Percentiles rank a stretch among this genome's conserved stretches.
Conservation (phyloP, 768 basidiomycete genomes). For the Mycena floridula region DNA sequence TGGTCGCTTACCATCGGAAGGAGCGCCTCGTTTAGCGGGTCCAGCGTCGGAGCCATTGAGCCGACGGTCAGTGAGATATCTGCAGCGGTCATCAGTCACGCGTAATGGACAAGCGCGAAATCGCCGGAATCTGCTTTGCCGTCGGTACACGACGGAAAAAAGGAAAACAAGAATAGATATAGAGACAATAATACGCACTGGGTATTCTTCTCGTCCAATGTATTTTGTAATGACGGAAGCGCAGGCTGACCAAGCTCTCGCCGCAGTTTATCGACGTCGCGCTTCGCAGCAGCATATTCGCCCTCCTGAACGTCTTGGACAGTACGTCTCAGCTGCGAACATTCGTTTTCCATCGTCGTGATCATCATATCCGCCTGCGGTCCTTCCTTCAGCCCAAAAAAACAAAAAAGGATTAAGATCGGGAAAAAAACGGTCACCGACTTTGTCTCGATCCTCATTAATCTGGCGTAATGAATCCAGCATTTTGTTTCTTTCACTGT, state of each 20-base stretch:
- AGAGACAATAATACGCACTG: slow-evolving; percentile 43
- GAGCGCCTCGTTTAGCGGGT: slow-evolving; percentile 15
- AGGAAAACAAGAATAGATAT: no score
- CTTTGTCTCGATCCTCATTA: slow-evolving; percentile 82
- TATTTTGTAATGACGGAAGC: slow-evolving; percentile 64
- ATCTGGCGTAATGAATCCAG: slow-evolving; percentile 33
- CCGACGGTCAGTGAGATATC: slow-evolving; percentile 60
- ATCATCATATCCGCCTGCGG: neutral
- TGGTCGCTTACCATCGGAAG: slow-evolving; percentile 40
- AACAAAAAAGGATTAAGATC: slow-evolving; percentile 1
- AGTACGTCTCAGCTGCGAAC: slow-evolving; percentile 43
- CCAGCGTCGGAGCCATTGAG: slow-evolving; percentile 23
- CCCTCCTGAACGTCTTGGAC: slow-evolving; percentile 66
- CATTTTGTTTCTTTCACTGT: slow-evolving; percentile 1
- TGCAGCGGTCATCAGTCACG: slow-evolving; percentile 19
- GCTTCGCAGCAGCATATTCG: slow-evolving; percentile 69
- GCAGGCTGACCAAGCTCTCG: slow-evolving; percentile 73
- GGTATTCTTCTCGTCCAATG: slow-evolving; percentile 64
- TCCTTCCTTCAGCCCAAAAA: no score
- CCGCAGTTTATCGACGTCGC: slow-evolving; percentile 71
- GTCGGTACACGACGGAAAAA: neutral
- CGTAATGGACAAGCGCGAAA: neutral
- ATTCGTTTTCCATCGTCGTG: neutral
- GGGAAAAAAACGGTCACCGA: slow-evolving; percentile 23
- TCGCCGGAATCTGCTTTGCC: slow-evolving; percentile 1